These are phyloP conservation scores for Mariannaea elegans DNA, from an alignment of 2,329 filamentous ascomycete genomes.

Conservation along the genomic window DNA sequence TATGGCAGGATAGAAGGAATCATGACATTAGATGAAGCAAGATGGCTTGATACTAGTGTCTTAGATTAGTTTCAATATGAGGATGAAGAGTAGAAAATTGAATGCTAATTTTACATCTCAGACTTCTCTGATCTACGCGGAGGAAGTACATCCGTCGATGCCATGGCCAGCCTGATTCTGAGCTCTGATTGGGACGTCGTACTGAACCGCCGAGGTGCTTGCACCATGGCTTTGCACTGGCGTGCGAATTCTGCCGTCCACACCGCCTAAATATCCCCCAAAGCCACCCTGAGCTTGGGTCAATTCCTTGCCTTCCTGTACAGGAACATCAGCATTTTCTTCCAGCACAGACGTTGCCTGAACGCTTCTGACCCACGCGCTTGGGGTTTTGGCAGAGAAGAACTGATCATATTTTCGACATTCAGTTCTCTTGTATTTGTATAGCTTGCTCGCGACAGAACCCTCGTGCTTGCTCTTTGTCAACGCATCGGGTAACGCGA, in stretches of 20 bases:
- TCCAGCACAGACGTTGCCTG: constrained; percentile 28
- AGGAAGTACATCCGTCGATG: no score
- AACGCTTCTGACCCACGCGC: constrained; percentile 22
- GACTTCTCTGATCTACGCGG: no score
- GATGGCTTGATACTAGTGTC: no score
- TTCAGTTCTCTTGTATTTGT: constrained; percentile 18
- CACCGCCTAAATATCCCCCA: constrained; percentile 43
- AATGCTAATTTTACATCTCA: no score
- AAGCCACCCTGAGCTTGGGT: constrained; percentile 13
- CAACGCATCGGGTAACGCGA: constrained; percentile 31
- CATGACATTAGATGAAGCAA: no score
- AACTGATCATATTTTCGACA: constrained; percentile 15
- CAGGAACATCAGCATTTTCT: constrained; percentile 6
- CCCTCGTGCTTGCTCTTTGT: constrained; percentile 24
- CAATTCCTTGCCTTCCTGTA: background rate
- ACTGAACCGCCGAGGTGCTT: no score
- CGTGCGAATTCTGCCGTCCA: constrained; percentile 34
- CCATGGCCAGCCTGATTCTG: no score
- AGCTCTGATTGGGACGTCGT: no score
- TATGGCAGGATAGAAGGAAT: no score
- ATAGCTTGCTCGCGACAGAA: constrained; percentile 22
- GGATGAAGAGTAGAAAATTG: no score
- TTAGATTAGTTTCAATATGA: no score
- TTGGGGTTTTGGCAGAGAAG: constrained; percentile 16
- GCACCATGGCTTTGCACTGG: no score